Base-by-base conservation (phyloP, 2,329 filamentous ascomycete genomes). In the Apiospora pterosperma region DNA sequence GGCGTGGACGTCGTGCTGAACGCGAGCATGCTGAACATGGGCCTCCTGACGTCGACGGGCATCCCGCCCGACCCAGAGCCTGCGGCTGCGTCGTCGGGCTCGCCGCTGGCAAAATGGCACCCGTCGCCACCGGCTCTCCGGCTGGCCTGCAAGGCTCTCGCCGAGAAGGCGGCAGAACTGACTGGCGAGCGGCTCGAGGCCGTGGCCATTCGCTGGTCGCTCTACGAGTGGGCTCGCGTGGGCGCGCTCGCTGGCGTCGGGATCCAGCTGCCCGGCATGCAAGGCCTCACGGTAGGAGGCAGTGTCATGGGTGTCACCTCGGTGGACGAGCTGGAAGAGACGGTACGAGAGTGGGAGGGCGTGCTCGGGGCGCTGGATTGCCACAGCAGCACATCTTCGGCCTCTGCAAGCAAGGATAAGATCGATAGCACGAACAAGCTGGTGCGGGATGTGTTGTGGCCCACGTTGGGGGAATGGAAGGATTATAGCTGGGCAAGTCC, bases 21-120 rank as follows among this genome's bases (percentile, higher is more conserved):
- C 75, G 94, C 94, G 1, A 96, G 92, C 62, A 92, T 93, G 67
- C 81, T 99, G 12, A 91, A 91, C n/a, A 98, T 99, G 95, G 95
- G 96, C 3, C 79, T 98, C 52, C 79, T 98, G 64, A 90, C 95
- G 8, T 87, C 89, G 2, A 83, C 88, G 16, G 95, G 94, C 14
- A 90, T 60, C n/a, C 58, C 58, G n/a, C 34, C 58, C 4, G 58
- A 60, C 10, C 58, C 48, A 93, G 14, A 90, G 96, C 25, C 44
- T 6, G n/a, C 25, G 21, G 11, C 31, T 5, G 14, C 19, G 92
- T 93, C 96, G 23, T 92, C 93, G 8, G 84, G 90, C 11, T 92
- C 92, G 1, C 90, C 88, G 6, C 88, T 92, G 81, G 91, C 91
- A 0, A 87, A 90, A 70, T 98, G 93, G 86, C 96, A 99, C 76